Base-by-base conservation (phyloP, 1,284 basidiomycete species). In the Veloporphyrellus conicus region DNA sequence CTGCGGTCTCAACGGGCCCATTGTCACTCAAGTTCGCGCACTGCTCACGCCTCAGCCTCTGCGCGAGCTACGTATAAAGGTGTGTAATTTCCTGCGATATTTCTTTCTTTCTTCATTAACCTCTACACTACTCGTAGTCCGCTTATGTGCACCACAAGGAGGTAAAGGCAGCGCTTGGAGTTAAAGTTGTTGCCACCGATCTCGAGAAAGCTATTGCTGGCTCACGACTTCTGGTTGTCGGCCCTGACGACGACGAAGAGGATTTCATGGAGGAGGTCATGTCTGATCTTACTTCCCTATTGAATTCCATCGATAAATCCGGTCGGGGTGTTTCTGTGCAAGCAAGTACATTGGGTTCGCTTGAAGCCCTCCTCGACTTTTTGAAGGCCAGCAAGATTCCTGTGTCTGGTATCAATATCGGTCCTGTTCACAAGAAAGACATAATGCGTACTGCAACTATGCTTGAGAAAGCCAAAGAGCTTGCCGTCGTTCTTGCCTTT, bases 151-250 rank as follows among this genome's bases (percentile, higher is more conserved):
- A 99, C 64, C 90, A 99, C 75, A 97, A 95, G 72, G 87, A 93
- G 69, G 92, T 99, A 69, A 98, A 95, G 73, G 96, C 96, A 4
- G 94, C 96, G 5, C 77, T 98, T 45, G 96, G 96, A 71, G 90
- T 99, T 68, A 99, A 99, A 76, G 86, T 99, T 56, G 81, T 87
- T 23, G 96, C 93, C 0, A 88, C 95, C 1, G 95, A 97, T 67
- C 82, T 99, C 25, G 96, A 99, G 63, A 98, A 98, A 70, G 95
- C 96, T n/a, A 96, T 99, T 54, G 94, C 95, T 50, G 96, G 96
- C 65, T 98, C 95, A 38, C 85, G 93, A 14, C 73, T 99, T 50
- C 81, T 98, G 38, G 91, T 99, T 33, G 81, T 87, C 48, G 88
- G 92, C 14, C 90, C 92, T 45, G 93, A 97, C 61, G 94, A 98